Evolutionary conservation across 169 alveolate genomes (phyloP).

Genomic region (Plasmodium gonderi): DNA sequence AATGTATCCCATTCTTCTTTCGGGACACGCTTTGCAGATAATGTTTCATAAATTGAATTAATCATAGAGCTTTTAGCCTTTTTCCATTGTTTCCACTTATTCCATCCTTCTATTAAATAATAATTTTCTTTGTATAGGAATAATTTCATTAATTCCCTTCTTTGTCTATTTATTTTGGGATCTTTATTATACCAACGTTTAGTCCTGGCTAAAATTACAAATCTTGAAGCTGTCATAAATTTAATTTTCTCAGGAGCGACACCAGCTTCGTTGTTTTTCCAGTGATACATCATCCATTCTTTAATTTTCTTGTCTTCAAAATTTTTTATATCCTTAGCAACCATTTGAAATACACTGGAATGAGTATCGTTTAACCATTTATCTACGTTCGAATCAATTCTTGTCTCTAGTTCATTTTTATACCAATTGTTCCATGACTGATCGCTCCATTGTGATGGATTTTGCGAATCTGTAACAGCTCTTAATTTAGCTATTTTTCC

Average conservation of each 20-base stretch:
- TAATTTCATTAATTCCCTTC: constrained; percentile 2
- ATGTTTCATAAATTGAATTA: background rate
- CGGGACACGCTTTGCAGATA: background rate
- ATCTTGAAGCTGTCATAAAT: background rate
- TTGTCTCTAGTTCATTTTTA: background rate
- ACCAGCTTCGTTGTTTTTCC: background rate
- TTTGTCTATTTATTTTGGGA: background rate
- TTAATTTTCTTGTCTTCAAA: background rate
- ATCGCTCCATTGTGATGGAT: background rate
- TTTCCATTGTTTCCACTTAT: background rate
- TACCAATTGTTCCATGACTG: background rate
- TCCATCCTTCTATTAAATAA: background rate
- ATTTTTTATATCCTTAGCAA: background rate
- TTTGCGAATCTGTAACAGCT: background rate
- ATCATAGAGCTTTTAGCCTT: background rate
- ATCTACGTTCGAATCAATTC: background rate
- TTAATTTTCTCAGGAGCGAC: no score
- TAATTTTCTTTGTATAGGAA: background rate
- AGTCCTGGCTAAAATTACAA: background rate
- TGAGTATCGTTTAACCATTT: background rate
- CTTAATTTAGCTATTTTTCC: background rate
- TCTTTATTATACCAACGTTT: background rate
- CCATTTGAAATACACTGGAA: background rate
- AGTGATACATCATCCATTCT: constrained; percentile 14
- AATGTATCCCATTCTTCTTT: background rate